Conservation (phyloP, 148 eudicot genomes). For the Suaeda aralocaspica region DNA sequence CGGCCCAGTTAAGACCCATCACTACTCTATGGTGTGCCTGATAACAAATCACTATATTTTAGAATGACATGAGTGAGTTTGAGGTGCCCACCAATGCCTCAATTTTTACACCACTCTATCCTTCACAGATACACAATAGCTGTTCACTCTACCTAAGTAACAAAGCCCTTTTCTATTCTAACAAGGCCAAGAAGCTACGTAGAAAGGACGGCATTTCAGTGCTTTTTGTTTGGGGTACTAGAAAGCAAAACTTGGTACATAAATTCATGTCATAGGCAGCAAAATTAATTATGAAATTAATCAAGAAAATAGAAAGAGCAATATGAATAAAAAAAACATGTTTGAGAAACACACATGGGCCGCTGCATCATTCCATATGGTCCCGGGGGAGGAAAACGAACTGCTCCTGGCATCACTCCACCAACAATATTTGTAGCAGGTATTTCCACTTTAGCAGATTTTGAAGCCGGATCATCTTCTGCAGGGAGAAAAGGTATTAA, state of each 20-base stretch:
- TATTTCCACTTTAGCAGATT: conserved; percentile 59
- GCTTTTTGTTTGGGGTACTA: not conserved
- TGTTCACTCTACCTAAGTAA: too few species aligned
- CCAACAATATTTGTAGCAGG: conserved; percentile 46
- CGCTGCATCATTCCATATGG: conserved; percentile 61
- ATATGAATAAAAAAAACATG: not conserved
- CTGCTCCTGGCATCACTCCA: conserved; percentile 57
- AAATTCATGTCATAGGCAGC: not conserved
- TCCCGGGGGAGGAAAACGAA: conserved; percentile 53
- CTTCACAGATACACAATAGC: too few species aligned
- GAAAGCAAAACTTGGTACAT: not conserved
- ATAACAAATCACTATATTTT: too few species aligned
- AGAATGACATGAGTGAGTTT: not conserved
- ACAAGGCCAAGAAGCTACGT: not conserved
- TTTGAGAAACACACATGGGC: conserved; percentile 42
- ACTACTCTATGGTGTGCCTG: too few species aligned
- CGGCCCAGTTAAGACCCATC: too few species aligned
- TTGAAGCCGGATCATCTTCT: conserved; percentile 83
- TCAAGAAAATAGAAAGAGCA: not conserved
- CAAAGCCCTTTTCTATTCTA: not conserved
- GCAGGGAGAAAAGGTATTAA: conserved; percentile 25
- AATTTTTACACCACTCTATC: not conserved
- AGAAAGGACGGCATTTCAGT: not conserved
- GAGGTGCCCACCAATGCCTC: not conserved
- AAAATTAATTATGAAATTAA: not conserved